Evolutionary conservation across 352 stramenopile species (phyloP).

Genomic region (Blastocystis sp.): DNA sequence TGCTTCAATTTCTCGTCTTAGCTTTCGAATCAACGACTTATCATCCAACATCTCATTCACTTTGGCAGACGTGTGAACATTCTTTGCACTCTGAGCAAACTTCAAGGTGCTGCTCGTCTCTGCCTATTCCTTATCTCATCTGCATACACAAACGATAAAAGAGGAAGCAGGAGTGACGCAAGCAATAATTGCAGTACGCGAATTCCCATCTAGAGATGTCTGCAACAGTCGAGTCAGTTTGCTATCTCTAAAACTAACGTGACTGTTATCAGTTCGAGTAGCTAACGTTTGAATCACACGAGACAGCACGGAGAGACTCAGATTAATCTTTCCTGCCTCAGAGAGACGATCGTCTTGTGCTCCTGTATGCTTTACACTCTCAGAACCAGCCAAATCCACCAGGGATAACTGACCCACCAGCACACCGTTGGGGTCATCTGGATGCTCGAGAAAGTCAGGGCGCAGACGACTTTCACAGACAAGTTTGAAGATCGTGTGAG

Average conservation of each 20-base stretch:
- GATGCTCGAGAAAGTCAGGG: constrained; percentile 57
- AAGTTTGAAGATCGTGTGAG: constrained; percentile 94
- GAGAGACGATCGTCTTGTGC: constrained; percentile 86
- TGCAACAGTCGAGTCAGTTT: constrained; percentile 95
- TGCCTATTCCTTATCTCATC: constrained; percentile 66
- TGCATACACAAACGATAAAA: background rate
- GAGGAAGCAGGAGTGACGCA: constrained; percentile 80
- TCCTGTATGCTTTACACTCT: constrained; percentile 88
- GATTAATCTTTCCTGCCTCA: constrained; percentile 92
- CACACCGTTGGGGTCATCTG: constrained; percentile 71
- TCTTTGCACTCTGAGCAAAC: constrained; percentile 84
- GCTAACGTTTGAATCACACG: constrained; percentile 79
- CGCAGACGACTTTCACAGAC: constrained; percentile 79
- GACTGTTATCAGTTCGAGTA: constrained; percentile 67
- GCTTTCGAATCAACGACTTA: constrained; percentile 77
- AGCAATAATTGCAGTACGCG: constrained; percentile 90
- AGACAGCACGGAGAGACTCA: constrained; percentile 86
- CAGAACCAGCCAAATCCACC: constrained; percentile 92
- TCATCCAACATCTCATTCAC: constrained; percentile 85
- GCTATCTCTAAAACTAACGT: constrained; percentile 92
- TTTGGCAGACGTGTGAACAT: constrained; percentile 73
- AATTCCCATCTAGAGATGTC: constrained; percentile 86
- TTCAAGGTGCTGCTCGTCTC: constrained; percentile 81
- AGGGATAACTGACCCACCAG: constrained; percentile 88
- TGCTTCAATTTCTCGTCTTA: constrained; percentile 76